A percentile compares a stretch with the other conserved stretches of the same genome.
Conservation (phyloP, 495 filamentous ascomycete genomes). For the Rusavskia elegans region DNA sequence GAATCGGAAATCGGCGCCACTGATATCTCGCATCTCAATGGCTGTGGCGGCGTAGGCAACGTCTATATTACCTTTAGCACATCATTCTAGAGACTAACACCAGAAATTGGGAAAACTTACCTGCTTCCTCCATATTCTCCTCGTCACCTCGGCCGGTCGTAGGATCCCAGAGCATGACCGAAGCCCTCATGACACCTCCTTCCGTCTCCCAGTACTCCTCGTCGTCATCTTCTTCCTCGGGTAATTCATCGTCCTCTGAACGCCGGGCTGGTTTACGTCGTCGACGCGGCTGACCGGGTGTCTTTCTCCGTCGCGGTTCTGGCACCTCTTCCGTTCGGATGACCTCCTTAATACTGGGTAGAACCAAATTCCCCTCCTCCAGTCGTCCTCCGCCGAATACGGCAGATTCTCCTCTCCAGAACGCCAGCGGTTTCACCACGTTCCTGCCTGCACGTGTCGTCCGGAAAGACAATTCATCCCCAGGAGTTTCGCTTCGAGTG, state of each 20-base stretch:
- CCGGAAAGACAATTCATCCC: conserved; percentile 29
- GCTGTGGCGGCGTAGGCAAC: conserved; percentile 62
- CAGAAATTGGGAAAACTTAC: conserved; percentile 15
- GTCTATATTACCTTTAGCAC: conserved; percentile 24
- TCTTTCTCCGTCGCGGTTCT: conserved; percentile 19
- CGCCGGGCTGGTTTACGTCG: conserved; percentile 17
- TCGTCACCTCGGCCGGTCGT: conserved; percentile 33
- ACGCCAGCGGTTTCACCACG: conserved; percentile 61
- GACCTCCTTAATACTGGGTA: conserved; percentile 57
- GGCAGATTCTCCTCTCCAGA: conserved; percentile 71
- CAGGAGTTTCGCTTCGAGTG: conserved; percentile 50
- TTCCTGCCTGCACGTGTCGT: conserved; percentile 40
- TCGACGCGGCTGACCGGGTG: conserved; percentile 18
- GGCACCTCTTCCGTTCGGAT: conserved; percentile 53
- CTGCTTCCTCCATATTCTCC: conserved; percentile 40
- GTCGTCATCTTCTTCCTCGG: conserved; percentile 32
- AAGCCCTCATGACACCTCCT: conserved; percentile 39
- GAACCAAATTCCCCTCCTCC: conserved; percentile 35
- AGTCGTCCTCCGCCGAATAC: conserved; percentile 33
- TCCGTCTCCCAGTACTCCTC: conserved; percentile 45
- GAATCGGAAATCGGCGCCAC: conserved; percentile 61
- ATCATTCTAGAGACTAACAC: neutral
- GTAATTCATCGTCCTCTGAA: neutral
- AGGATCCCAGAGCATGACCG: conserved; percentile 40
- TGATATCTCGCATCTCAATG: conserved; percentile 60